Percentiles rank a stretch among this genome's conserved stretches.
phyloP scores from a whole-genome alignment of 2,329 filamentous ascomycete species.

The Ceratocystis harringtonii region DNA sequence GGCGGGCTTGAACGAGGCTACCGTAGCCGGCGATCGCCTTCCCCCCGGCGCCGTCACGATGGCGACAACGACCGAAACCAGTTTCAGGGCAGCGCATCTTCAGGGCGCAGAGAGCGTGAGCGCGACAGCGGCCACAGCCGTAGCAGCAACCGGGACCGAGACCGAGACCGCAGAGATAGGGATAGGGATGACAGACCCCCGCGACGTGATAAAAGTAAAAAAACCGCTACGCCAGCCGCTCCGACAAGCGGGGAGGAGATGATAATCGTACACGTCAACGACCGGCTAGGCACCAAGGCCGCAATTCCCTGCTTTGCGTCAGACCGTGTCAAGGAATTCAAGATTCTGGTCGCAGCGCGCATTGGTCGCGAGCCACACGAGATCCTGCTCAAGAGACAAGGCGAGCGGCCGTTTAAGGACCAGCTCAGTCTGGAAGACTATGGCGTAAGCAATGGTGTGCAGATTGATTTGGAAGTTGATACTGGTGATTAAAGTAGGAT shows the following conservation, averaged over 20 bases:
- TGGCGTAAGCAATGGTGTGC: conserved; percentile 81
- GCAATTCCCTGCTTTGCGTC: conserved; percentile 77
- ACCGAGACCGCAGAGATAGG: conserved; percentile 19
- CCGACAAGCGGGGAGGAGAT: conserved; percentile 48
- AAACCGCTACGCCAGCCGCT: conserved; percentile 21
- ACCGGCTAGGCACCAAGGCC: conserved; percentile 89
- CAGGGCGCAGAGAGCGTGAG: conserved; percentile 19
- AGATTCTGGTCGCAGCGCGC: conserved; percentile 76
- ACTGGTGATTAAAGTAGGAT: conserved; percentile 37
- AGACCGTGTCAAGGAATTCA: conserved; percentile 75
- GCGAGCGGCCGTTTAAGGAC: conserved; percentile 88
- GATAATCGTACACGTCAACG: conserved; percentile 89
- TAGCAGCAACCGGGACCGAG: conserved; percentile 17
- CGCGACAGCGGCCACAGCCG: conserved; percentile 22
- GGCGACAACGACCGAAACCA: conserved; percentile 12
- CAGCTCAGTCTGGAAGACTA: conserved; percentile 78
- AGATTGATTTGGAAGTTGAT: conserved; percentile 47
- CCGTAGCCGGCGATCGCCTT: conserved; percentile 18
- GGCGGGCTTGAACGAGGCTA: conserved; percentile 26
- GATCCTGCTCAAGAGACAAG: conserved; percentile 82
- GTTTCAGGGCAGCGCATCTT: too few species aligned
- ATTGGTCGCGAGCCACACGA: conserved; percentile 83
- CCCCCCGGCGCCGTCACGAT: conserved; percentile 1
- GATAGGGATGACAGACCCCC: conserved; percentile 24
- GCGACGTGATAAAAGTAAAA: conserved; percentile 25